Conservation (phyloP, 805 yeast genomes). For the Candida pseudofarinosa region DNA sequence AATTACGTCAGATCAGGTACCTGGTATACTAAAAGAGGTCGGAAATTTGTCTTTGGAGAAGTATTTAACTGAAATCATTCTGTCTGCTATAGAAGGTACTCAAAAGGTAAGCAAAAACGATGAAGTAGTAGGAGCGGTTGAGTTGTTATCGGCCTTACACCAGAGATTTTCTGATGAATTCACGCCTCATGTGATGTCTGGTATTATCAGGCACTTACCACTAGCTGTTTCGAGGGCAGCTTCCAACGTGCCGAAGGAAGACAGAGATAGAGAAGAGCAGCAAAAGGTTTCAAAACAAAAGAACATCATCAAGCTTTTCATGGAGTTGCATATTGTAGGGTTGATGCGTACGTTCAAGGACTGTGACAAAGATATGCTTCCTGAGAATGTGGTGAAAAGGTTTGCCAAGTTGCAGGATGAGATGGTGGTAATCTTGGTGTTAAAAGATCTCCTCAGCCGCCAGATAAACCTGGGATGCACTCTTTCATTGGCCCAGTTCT, state of each 20-base stretch:
- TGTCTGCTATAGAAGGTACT: slow-evolving; percentile 62
- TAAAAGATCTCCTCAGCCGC: slow-evolving; percentile 26
- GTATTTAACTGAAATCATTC: slow-evolving; percentile 65
- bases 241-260: slow-evolving; percentile 4
- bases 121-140: slow-evolving; percentile 62
- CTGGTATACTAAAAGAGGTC: slow-evolving; percentile 56
- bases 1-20: slow-evolving; percentile 47
- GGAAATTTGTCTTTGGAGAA: slow-evolving; percentile 61
- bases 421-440: slow-evolving; percentile 19
- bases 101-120: slow-evolving; percentile 46
- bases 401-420: slow-evolving; percentile 19
- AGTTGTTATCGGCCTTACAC: slow-evolving; percentile 67
- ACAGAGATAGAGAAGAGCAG: slow-evolving; percentile 42
- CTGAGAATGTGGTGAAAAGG: slow-evolving; percentile 38
- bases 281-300: slow-evolving; percentile 40
- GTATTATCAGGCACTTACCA: slow-evolving; percentile 39
- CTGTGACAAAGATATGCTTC: slow-evolving; percentile 37
- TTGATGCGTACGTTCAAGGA: slow-evolving; percentile 47
- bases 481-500: slow-evolving; percentile 40
- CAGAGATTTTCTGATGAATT: slow-evolving; percentile 62
- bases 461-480: slow-evolving; percentile 26
- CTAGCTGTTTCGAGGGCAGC: slow-evolving; percentile 9
- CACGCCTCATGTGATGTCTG: slow-evolving; percentile 44
- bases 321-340: slow-evolving; percentile 58
- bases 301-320: slow-evolving; percentile 45